phyloP scores from a whole-genome alignment of 164 flowering plant genomes.

The Kingdonia uniflora region DNA sequence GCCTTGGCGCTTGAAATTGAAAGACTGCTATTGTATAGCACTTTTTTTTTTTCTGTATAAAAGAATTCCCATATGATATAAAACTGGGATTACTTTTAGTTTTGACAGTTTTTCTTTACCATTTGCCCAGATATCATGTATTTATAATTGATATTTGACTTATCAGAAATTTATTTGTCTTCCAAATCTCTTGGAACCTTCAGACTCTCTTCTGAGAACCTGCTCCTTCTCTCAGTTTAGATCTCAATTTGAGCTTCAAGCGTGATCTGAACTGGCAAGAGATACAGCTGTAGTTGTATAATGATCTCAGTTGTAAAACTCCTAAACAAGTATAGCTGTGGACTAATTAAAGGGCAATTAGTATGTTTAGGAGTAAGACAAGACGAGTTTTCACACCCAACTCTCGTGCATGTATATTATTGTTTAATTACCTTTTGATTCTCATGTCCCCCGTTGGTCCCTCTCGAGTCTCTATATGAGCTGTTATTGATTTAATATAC shows the following conservation, averaged over 20 bases:
- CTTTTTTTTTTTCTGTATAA: too few relatives aligned
- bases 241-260: background rate
- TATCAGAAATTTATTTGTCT: background rate
- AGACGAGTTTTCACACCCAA: conserved; percentile 7
- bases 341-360: background rate
- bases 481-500: conserved; percentile 5
- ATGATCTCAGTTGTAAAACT: background rate
- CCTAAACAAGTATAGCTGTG: background rate
- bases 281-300: background rate
- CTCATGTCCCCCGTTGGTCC: background rate
- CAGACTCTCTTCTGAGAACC: background rate
- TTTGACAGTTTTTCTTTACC: too few relatives aligned
- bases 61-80: too few relatives aligned
- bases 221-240: background rate
- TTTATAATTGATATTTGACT: too few relatives aligned
- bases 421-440: background rate
- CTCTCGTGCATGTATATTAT: conserved; percentile 5
- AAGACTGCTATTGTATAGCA: too few relatives aligned
- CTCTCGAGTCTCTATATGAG: conserved; percentile 5
- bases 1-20: too few relatives aligned
- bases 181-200: background rate
- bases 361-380: conserved; percentile 4
- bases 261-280: background rate
- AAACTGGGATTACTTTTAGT: too few relatives aligned
- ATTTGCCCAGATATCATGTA: too few relatives aligned